These are phyloP conservation scores for Colletotrichum sp. DNA, from an alignment of 2,329 filamentous ascomycete species.

Conservation along the genomic window DNA sequence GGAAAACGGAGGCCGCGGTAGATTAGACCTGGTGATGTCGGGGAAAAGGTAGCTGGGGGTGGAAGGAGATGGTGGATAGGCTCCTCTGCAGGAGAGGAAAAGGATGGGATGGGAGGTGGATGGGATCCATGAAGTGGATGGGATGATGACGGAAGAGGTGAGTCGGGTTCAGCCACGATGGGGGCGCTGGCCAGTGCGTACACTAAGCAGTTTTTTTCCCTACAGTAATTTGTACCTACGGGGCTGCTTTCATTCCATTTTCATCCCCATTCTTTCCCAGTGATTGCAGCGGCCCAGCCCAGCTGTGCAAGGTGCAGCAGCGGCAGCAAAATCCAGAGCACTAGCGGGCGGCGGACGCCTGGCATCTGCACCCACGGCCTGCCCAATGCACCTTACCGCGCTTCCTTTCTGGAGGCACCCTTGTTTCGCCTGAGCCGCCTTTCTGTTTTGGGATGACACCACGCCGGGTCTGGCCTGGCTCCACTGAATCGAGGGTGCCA, in stretches of 20 bases:
- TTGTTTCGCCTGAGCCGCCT: constrained; percentile 11
- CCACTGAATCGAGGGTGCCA: not conserved
- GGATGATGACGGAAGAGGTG: constrained; percentile 21
- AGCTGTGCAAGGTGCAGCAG: not conserved
- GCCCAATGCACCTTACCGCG: constrained; percentile 5
- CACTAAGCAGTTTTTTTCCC: not conserved
- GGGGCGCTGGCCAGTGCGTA: not conserved
- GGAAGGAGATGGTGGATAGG: constrained; percentile 3
- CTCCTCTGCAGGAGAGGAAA: not conserved
- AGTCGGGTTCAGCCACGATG: constrained; percentile 16
- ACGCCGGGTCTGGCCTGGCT: not conserved
- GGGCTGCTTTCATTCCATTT: not conserved
- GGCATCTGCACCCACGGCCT: not conserved
- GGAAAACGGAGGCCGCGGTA: not conserved
- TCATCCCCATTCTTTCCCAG: not conserved
- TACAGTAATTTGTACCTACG: not conserved
- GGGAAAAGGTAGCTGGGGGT: not conserved
- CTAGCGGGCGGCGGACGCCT: not conserved
- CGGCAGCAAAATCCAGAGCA: not conserved
- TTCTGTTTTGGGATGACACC: constrained; percentile 6
- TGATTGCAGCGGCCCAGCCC: not conserved
- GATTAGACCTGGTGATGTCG: constrained; percentile 10
- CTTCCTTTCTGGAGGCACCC: not conserved
- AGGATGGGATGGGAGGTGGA: constrained; percentile 13
- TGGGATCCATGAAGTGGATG: not conserved